These are phyloP conservation scores for Medicago ruthenica DNA, from an alignment of 306 rosid species.

Conservation along the genomic window DNA sequence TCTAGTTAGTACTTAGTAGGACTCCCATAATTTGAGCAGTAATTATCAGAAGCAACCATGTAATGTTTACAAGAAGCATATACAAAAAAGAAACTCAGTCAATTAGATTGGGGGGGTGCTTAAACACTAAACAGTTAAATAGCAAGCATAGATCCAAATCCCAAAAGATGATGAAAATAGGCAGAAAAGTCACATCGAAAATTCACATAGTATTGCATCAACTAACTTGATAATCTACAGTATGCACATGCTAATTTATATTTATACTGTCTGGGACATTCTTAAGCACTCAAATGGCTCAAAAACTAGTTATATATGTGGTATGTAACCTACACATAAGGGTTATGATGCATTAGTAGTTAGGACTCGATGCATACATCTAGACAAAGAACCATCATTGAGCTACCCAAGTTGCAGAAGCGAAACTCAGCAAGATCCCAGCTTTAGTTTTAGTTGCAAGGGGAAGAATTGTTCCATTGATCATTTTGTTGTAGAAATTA, in stretches of 20 bases:
- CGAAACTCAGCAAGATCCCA: slow-evolving; percentile 6
- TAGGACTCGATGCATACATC: slow-evolving; percentile 10
- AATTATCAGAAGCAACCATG: too few relatives aligned
- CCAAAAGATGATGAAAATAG: neutral
- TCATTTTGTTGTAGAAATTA: slow-evolving; percentile 35
- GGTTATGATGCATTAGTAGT: slow-evolving; percentile 17
- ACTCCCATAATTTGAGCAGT: too few relatives aligned
- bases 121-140: too few relatives aligned
- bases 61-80: too few relatives aligned
- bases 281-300: slow-evolving; percentile 2
- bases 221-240: neutral
- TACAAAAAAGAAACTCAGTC: too few relatives aligned
- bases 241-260: slow-evolving; percentile 13
- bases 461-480: slow-evolving; percentile 35
- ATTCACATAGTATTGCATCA: neutral
- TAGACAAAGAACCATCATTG: slow-evolving; percentile 9
- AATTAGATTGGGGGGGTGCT: too few relatives aligned
- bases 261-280: slow-evolving; percentile 29
- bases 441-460: slow-evolving; percentile 3
- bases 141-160: neutral
- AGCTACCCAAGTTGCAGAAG: slow-evolving; percentile 3
- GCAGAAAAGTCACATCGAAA: neutral
- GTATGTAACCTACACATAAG: slow-evolving; percentile 15
- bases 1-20: too few relatives aligned
- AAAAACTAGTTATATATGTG: slow-evolving; percentile 2